Evolutionary conservation across 768 basidiomycete genomes (phyloP).

Genomic region (Coprinopsis cinerea): DNA sequence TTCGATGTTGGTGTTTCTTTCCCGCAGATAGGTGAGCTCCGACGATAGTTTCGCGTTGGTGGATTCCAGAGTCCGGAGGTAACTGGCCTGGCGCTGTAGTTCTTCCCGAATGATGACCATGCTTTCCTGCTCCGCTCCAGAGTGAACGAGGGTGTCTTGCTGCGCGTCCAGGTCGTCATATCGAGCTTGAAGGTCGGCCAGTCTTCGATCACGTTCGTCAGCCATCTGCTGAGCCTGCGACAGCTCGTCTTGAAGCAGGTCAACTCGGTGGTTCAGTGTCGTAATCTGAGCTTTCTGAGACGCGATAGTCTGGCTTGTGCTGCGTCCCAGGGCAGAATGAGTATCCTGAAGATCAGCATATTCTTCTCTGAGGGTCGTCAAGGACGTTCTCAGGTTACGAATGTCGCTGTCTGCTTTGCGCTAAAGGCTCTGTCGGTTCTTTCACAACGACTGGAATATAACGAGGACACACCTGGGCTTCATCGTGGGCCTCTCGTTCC

Average conservation of each 20-base stretch:
- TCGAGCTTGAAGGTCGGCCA: conserved; percentile 41
- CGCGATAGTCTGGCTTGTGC: conserved; percentile 42
- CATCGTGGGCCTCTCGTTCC: conserved; percentile 42
- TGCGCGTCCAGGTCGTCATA: conserved; percentile 38
- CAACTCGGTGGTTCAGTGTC: conserved; percentile 39
- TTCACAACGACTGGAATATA: background rate
- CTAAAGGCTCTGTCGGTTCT: conserved; percentile 23
- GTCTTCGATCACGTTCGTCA: conserved; percentile 32
- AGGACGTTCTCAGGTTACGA: conserved; percentile 41
- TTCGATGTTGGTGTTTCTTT: conserved; percentile 55
- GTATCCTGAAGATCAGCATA: conserved; percentile 57
- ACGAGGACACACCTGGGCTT: conserved; percentile 50
- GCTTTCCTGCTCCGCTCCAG: conserved; percentile 40
- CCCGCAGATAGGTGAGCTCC: conserved; percentile 50
- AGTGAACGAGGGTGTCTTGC: conserved; percentile 23
- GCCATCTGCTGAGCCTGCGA: conserved; percentile 34
- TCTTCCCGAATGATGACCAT: conserved; percentile 65
- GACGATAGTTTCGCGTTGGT: conserved; percentile 48
- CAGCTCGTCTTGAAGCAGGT: conserved; percentile 44
- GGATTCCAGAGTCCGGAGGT: conserved; percentile 55
- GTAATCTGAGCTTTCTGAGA: conserved; percentile 48
- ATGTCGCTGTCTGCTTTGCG: conserved; percentile 45
- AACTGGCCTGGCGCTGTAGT: conserved; percentile 56
- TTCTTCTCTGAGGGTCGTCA: conserved; percentile 49
- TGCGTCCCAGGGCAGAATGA: conserved; percentile 41